Evolutionary conservation across 352 stramenopile species (phyloP).

Genomic region (Elongisporangium senticosum): DNA sequence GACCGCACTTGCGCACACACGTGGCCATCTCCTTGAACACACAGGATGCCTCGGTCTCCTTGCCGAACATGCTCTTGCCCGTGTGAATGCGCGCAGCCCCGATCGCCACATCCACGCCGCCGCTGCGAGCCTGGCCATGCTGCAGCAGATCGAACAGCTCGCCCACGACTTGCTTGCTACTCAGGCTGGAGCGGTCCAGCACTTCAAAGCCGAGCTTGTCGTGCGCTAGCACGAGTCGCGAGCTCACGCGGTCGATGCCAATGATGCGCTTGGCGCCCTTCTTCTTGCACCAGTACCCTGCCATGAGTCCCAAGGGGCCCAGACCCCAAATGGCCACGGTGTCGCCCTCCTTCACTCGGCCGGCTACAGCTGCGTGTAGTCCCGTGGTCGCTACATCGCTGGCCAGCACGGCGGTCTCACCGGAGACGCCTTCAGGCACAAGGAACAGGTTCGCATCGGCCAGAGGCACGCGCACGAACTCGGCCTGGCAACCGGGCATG

Average conservation of each 20-base stretch:
- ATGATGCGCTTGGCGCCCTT: conserved; percentile 36
- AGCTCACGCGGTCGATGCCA: conserved; percentile 26
- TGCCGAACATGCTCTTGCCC: conserved; percentile 19
- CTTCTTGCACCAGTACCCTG: conserved; percentile 23
- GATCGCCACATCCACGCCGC: conserved; percentile 34
- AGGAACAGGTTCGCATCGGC: conserved; percentile 32
- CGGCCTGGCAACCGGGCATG: conserved; percentile 41
- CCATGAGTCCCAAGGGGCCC: conserved; percentile 26
- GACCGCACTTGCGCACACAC: conserved; percentile 28
- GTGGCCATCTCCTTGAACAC: conserved; percentile 23
- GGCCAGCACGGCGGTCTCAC: conserved; percentile 35
- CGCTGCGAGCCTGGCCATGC: conserved; percentile 8
- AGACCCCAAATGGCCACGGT: conserved; percentile 33
- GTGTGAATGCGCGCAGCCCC: conserved; percentile 30
- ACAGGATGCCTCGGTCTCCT: conserved; percentile 21
- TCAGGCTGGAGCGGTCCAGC: conserved; percentile 18
- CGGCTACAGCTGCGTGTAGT: conserved; percentile 30
- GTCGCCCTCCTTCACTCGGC: conserved; percentile 25
- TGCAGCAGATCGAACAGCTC: conserved; percentile 23
- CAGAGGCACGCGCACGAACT: conserved; percentile 47
- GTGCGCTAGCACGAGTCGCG: conserved; percentile 23
- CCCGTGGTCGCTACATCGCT: conserved; percentile 30
- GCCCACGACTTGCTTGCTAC: conserved; percentile 22
- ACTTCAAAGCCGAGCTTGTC: conserved; percentile 29
- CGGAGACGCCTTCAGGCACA: conserved; percentile 19